Evolutionary conservation across 352 stramenopile genomes (phyloP).

Genomic region (Pythium rhizo-oryzae): DNA sequence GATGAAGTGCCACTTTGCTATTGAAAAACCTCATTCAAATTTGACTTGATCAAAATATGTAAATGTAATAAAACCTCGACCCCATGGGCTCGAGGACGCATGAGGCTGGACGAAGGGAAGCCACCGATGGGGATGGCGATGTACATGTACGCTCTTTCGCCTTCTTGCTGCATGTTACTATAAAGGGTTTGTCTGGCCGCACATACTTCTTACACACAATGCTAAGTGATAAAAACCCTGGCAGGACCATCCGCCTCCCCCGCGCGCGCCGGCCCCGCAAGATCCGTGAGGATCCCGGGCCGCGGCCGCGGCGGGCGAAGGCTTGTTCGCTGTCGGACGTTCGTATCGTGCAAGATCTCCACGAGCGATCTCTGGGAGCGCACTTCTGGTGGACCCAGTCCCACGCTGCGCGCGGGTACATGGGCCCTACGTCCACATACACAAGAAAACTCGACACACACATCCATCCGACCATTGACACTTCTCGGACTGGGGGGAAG

Average conservation of each 20-base stretch:
- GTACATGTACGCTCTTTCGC: too few species aligned
- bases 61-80: conserved; percentile 11
- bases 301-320: too few species aligned
- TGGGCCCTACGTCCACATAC: conserved; percentile 18
- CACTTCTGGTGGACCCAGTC: conserved; percentile 28
- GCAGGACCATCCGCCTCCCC: conserved; percentile 54
- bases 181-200: conserved; percentile 61
- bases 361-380: conserved; percentile 38
- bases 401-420: conserved; percentile 1
- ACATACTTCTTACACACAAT: conserved; percentile 91
- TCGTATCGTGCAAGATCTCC: conserved; percentile 68
- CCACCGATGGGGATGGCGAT: too few species aligned
- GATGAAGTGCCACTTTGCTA: not conserved
- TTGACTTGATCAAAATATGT: conserved; percentile 9
- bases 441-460: too few species aligned
- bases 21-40: conserved; percentile 12
- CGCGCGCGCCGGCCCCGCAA: not conserved
- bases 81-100: not conserved
- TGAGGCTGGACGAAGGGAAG: not conserved
- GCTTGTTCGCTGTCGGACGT: conserved; percentile 57
- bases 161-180: too few species aligned
- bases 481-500: too few species aligned
- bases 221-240: conserved; percentile 90
- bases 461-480: too few species aligned
- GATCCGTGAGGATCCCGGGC: too few species aligned